Conservation (phyloP, 192 early-diverging fungal genomes). For the Spizellomyces punctatus region DNA sequence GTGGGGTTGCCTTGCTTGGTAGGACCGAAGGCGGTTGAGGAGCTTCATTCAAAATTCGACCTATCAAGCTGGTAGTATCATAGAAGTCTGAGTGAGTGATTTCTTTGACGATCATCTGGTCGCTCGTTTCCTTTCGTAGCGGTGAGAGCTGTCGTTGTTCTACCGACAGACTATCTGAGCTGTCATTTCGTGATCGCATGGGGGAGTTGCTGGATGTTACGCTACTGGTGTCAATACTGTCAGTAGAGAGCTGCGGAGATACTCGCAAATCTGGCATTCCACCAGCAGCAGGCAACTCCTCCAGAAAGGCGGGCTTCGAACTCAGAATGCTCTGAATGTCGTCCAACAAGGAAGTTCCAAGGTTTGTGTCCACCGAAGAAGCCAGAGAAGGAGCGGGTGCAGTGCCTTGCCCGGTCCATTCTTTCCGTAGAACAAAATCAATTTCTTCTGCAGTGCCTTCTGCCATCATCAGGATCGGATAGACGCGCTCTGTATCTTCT, state of each 20-base stretch:
- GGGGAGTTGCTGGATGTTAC: not conserved
- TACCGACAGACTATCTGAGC: not conserved
- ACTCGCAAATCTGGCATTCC: not conserved
- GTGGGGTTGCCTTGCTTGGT: not conserved
- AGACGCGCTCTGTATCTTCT: constrained; percentile 30
- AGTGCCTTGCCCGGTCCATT: constrained; percentile 35
- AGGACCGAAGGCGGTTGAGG: not conserved
- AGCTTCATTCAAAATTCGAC: not conserved
- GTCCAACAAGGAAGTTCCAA: constrained; percentile 18
- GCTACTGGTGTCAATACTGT: not conserved
- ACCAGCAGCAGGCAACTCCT: constrained; percentile 28
- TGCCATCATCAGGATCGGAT: constrained; percentile 37
- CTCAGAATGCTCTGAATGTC: constrained; percentile 23
- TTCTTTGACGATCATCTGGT: too few species aligned
- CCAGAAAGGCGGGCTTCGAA: constrained; percentile 35
- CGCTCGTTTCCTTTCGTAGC: too few species aligned
- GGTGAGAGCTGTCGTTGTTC: too few species aligned
- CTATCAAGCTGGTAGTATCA: too few species aligned
- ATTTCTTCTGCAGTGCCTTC: constrained; percentile 40
- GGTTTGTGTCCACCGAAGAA: not conserved
- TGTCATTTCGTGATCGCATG: not conserved
- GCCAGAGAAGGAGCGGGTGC: constrained; percentile 10
- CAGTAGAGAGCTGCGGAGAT: not conserved
- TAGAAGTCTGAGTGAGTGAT: too few species aligned
- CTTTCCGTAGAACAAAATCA: constrained; percentile 43